Percentiles rank a stretch among this genome's conserved stretches.
These are phyloP conservation scores for Acanthamoeba lenticulata DNA, from an alignment of 208 protist species.

Conservation along the genomic window DNA sequence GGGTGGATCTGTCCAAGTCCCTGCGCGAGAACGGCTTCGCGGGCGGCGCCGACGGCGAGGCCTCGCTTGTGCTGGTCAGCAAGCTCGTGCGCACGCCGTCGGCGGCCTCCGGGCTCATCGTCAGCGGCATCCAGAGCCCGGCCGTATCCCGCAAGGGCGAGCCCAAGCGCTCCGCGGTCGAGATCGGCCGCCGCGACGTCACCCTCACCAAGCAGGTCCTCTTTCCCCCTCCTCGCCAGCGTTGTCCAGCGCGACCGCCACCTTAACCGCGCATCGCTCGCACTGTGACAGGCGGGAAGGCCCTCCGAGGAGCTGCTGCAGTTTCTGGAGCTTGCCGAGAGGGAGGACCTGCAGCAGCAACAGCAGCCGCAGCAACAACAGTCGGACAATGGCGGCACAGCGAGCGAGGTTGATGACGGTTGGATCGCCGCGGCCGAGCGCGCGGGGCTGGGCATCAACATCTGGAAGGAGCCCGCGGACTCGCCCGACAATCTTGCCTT, in stretches of 20 bases:
- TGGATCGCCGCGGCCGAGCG: constrained; percentile 53
- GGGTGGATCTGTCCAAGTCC: constrained; percentile 20
- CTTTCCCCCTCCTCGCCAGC: not conserved
- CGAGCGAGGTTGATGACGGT: not conserved
- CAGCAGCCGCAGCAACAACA: no score
- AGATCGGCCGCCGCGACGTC: constrained; percentile 5
- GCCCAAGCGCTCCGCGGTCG: not conserved
- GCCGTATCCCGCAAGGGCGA: not conserved
- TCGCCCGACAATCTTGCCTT: constrained; percentile 49
- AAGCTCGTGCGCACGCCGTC: not conserved
- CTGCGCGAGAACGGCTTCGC: constrained; percentile 29
- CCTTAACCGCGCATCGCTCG: not conserved
- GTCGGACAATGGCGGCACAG: not conserved
- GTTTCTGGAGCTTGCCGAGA: constrained; percentile 18
- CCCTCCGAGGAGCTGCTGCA: not conserved
- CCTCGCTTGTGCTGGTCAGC: constrained; percentile 33
- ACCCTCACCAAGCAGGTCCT: not conserved
- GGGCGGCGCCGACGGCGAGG: not conserved
- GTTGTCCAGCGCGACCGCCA: not conserved
- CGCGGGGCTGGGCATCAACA: not conserved
- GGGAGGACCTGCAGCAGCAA: constrained; percentile 5
- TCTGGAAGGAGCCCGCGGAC: constrained; percentile 71
- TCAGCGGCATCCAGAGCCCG: constrained; percentile 14
- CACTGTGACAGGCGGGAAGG: not conserved
- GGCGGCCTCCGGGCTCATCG: not conserved